Evolutionary conservation across 495 filamentous ascomycete genomes (phyloP).

Genomic region (Collariella sp.): DNA sequence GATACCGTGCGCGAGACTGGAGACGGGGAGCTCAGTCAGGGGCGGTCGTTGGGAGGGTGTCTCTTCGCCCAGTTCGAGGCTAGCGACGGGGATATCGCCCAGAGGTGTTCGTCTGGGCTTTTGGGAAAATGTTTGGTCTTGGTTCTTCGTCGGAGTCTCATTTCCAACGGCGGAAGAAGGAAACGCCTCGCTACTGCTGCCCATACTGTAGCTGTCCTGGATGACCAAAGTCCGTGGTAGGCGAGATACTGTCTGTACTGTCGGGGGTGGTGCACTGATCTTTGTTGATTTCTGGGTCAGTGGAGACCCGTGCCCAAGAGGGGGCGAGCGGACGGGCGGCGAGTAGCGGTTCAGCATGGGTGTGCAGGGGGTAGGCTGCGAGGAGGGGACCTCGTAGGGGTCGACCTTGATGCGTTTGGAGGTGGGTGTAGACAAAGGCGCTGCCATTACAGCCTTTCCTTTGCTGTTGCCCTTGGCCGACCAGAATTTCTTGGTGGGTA

Average conservation of each 20-base stretch:
- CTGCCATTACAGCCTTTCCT: not conserved
- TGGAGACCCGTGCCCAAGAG: slow-evolving; percentile 22
- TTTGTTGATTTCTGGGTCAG: slow-evolving; percentile 34
- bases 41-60: slow-evolving; percentile 9
- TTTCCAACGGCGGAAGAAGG: slow-evolving; percentile 4
- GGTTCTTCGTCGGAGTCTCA: slow-evolving; percentile 3
- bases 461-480: not conserved
- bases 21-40: slow-evolving; percentile 15
- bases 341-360: slow-evolving; percentile 27
- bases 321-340: slow-evolving; percentile 2
- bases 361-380: slow-evolving; percentile 30
- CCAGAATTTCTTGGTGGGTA: not conserved
- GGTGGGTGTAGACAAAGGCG: slow-evolving; percentile 28
- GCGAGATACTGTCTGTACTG: slow-evolving; percentile 21
- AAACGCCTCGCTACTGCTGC: slow-evolving; percentile 21
- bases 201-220: slow-evolving; percentile 34
- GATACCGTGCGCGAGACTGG: slow-evolving; percentile 3
- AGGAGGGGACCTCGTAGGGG: slow-evolving; percentile 33
- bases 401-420: slow-evolving; percentile 27
- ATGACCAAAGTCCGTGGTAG: slow-evolving; percentile 27
- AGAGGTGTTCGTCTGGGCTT: slow-evolving; percentile 17
- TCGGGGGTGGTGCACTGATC: slow-evolving; percentile 20
- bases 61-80: not conserved
- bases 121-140: slow-evolving; percentile 3
- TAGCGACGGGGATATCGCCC: slow-evolving; percentile 19